Base-by-base conservation (phyloP, 108 stramenopile species). In the Pseudonitzschia multistriata region DNA sequence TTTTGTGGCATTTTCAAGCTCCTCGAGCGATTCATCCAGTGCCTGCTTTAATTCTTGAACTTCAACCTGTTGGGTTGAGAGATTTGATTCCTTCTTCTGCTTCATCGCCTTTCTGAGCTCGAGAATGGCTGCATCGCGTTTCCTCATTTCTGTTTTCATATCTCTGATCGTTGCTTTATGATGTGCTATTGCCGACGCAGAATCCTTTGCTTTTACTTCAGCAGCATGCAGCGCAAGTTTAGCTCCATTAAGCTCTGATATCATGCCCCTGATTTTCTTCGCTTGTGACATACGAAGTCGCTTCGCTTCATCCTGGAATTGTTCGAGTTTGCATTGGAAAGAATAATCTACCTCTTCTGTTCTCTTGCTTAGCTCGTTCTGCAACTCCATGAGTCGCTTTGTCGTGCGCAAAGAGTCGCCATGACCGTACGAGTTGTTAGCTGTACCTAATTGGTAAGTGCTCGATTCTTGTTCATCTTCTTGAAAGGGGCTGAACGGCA, bases 301-400 rank as follows among this genome's bases (percentile, higher is more conserved):
- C 40, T 42, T 45, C 27, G 24, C 22, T 64, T 64, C 63, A 24
- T 28, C 15, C 15, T 64, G 7, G 40, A 24, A 24, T 64, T 45
- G 22, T 47, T 64, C 22, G 10, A 64, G 36, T 45, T 64, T 36
- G n/a, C 27, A 24, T 31, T 25, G 35, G 21, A 31, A 10, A 3
- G 21, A 11, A 25, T n/a, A n/a, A n/a, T 64, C 17, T 15, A 13
- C 25, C 17, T 64, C 63, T 47, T 47, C 47, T 39, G 63, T 47
- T 21, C 35, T 47, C 36, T 45, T 64, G 28, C 40, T 39, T 21
- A 64, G 29, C 63, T 64, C 63, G 36, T 64, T 64, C 5, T 64
- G 63, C 24, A 64, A 29, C 27, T 64, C 63, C 63, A 64, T 64
- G 15, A 64, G 14, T 10, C 63, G 63, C 15, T 64, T 64, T 21